Evolutionary conservation across 495 filamentous ascomycete species (phyloP), one percentile per base, ranked within the genome.

Genomic region (Penicillium canariense): DNA sequence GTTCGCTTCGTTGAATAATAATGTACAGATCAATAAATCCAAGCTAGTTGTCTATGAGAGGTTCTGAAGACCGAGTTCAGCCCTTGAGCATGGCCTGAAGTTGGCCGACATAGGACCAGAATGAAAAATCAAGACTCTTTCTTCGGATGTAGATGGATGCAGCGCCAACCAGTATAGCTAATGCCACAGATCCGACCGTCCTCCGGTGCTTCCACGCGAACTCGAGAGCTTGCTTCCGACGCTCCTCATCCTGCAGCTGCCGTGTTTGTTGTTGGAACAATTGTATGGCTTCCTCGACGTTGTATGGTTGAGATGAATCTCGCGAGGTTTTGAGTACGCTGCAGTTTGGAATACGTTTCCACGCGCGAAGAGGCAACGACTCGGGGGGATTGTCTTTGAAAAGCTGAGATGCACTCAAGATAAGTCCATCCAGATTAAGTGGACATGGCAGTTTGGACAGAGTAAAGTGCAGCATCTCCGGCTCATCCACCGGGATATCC

Each of bases 391-490:
- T 73, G 4, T 72, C 61, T 6, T 74, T 61, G 69, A 87, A 88
- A 0, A 97, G 77, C 20, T 58, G 46, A 4, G 81, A 72, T 12
- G 95, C 85, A 25, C 74, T 72, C 15, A 69, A 57, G 52, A 98
- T 88, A 31, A 96, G 76, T 3, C 71, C 75, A 53, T 98, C 94
- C 22, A 98, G 70, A 59, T 96, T 83, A n/a, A 97, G 78, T 9
- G 88, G 85, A 39, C 80, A 81, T 0, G 94, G 94, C 2, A 98
- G 80, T 68, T 95, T 96, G 4, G 88, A 92, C 2, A 98, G 81
- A 5, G 87, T 84, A 42, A 84, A 89, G 69, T 96, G 91, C 15
- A 98, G 81, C 85, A 98, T 96, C 63, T 97, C 95, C 11, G 90
- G 88, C 65, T 98, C 94, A 47, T 96, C 88, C 15, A 75, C 67